These are phyloP conservation scores for Cystobasidium onofrii DNA, from an alignment of 768 basidiomycete species.

Conservation along the genomic window DNA sequence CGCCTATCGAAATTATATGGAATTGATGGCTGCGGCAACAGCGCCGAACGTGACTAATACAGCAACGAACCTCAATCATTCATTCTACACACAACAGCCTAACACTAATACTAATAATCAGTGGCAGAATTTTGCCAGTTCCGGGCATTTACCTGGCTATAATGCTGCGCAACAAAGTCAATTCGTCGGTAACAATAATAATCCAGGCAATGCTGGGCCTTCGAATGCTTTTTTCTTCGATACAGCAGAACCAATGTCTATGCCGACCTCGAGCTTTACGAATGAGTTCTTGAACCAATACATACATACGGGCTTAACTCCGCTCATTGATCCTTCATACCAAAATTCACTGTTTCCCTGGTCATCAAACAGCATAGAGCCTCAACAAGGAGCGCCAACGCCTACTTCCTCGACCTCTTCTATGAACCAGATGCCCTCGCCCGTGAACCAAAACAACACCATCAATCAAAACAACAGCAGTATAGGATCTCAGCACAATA, in stretches of 20 bases:
- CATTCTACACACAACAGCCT: neutral
- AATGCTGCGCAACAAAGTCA: neutral
- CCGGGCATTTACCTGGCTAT: neutral
- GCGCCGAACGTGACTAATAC: neutral
- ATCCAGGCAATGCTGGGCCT: neutral
- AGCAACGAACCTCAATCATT: neutral
- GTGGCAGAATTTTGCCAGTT: neutral
- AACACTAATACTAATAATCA: neutral
- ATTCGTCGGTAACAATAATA: neutral
- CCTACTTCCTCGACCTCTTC: neutral
- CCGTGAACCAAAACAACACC: neutral
- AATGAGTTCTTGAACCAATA: conserved; percentile 12
- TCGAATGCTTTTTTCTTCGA: conserved; percentile 12
- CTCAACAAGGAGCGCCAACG: neutral
- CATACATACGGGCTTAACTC: conserved; percentile 10
- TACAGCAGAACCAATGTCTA: conserved; percentile 5
- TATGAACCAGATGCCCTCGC: neutral
- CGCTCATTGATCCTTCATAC: conserved; percentile 1
- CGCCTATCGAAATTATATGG: neutral
- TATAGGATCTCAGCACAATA: neutral
- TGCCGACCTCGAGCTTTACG: conserved; percentile 14
- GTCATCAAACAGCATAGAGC: neutral
- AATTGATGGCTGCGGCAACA: neutral
- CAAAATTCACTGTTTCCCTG: neutral
- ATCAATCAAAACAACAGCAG: neutral